phyloP scores from a whole-genome alignment of 306 rosid genomes.

The Quercus parvula region DNA sequence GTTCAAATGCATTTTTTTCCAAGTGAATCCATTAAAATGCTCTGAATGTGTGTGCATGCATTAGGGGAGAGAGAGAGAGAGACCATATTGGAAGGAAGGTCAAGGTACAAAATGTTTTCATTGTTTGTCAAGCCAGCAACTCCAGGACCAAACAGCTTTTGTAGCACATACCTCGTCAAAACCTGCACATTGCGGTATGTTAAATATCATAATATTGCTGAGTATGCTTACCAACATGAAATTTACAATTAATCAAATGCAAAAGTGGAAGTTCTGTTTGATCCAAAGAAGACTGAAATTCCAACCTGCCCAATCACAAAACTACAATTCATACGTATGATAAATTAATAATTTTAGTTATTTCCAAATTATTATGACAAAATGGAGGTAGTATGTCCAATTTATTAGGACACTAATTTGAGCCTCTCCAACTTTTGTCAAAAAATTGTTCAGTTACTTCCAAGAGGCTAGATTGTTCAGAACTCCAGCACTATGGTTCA shows the following conservation, averaged over 20 bases:
- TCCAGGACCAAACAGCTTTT: constrained; percentile 73
- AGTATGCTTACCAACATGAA: constrained; percentile 2
- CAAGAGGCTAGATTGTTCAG: not conserved
- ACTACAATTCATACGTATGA: not conserved
- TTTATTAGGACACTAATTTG: not conserved
- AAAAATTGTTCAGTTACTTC: not conserved
- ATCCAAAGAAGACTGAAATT: not conserved
- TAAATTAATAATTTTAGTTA: not conserved
- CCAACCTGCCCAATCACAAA: not conserved
- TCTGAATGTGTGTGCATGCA: not conserved
- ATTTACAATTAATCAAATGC: not conserved
- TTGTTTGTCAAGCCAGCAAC: constrained; percentile 54
- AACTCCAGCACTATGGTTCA: not conserved
- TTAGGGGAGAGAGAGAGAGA: not conserved
- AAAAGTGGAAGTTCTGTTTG: not conserved
- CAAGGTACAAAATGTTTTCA: constrained; percentile 58
- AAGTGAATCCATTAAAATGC: not conserved
- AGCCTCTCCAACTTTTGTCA: not conserved
- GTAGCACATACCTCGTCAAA: constrained; percentile 68
- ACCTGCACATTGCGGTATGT: constrained; percentile 42
- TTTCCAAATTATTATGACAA: not conserved
- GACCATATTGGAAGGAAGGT: constrained; percentile 94
- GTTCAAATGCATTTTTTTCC: not conserved
- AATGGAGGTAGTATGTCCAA: not conserved
- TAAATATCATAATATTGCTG: constrained; percentile 9